Evolutionary conservation across 1,284 basidiomycete species (phyloP), one percentile per base, ranked within the genome.

Genomic region (Papiliotrema flavescens): DNA sequence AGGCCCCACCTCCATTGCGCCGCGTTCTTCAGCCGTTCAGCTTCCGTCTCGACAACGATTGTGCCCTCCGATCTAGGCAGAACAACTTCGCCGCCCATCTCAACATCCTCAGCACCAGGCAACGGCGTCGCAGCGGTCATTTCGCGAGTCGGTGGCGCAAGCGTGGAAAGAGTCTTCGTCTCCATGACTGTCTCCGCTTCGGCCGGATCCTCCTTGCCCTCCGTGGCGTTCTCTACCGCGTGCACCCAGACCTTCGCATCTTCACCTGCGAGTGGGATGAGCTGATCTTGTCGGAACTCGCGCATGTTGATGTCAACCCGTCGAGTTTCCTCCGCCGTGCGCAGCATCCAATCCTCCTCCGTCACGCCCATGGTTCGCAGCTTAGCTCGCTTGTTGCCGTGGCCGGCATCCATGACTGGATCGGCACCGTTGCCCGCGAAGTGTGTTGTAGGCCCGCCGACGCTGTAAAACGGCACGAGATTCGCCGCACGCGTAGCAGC

Each of bases 301-400:
- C 77, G 69, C 80, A 88, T 85, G 59, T 85, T 84, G 37, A 80
- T 76, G 57, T 85, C 86, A 49, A 84, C 79, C 37, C 87, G 83
- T 3, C 77, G 65, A 0, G 84, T 83, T 32, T 85, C 81, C 65
- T 79, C 79, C 2, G 90, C 87, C 53, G 85, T 85, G 68, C 87
- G 81, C 62, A 77, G 79, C 86, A 95, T 92, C 91, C 91, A 96
- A 67, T 93, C 92, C 65, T 92, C 87, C 66, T 85, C 85, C 28
- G 82, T 85, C 13, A 92, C 81, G 0, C 88, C 88, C 53, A 89
- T 85, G 13, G 85, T 55, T 39, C 65, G 51, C 41, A 79, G 57
- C 53, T 62, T 68, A 13, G 68, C 61, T 13, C 75, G 67, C 54
- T 76, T 73, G 49, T 87, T 87, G 57, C 88, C 90, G 53, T 87